phyloP scores from a whole-genome alignment of 73 alveolate genomes.

The Blepharisma japonicum region DNA sequence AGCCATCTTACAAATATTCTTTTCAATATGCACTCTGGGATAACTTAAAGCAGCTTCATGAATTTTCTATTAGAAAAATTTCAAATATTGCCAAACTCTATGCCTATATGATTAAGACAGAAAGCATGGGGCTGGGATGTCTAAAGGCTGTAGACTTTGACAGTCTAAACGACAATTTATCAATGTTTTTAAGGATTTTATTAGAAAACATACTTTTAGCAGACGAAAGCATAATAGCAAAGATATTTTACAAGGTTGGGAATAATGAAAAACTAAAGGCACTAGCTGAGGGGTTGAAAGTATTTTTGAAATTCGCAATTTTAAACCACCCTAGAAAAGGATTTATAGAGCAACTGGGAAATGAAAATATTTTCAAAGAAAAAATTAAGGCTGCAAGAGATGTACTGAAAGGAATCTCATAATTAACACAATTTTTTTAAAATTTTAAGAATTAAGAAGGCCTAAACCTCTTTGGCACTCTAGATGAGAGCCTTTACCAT shows the following conservation, averaged over 20 bases:
- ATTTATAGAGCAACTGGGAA: not conserved
- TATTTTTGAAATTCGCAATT: not conserved
- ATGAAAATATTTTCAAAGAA: not conserved
- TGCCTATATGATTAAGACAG: not conserved
- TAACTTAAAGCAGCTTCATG: not conserved
- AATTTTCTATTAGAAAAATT: conserved; percentile 4
- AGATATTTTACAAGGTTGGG: conserved; percentile 1
- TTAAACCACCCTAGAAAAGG: conserved; percentile 24
- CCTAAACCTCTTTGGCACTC: no score
- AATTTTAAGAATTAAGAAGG: no score
- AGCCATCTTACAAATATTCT: not conserved
- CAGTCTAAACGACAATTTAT: not conserved
- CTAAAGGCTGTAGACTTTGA: conserved; percentile 25
- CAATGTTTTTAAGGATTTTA: conserved; percentile 1
- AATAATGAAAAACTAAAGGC: not conserved
- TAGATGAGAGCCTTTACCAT: no score
- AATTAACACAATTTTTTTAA: no score
- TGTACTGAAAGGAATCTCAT: no score
- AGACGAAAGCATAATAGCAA: not conserved
- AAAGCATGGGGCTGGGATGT: not conserved
- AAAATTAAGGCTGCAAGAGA: no score
- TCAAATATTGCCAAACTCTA: conserved; percentile 22
- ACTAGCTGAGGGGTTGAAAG: conserved; percentile 11
- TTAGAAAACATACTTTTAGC: not conserved
- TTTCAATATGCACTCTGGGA: conserved; percentile 27